A percentile compares a stretch with the other conserved stretches of the same genome.
Evolutionary conservation across 2,329 filamentous ascomycete species (phyloP).

Genomic region (Lecanicillium sp.): DNA sequence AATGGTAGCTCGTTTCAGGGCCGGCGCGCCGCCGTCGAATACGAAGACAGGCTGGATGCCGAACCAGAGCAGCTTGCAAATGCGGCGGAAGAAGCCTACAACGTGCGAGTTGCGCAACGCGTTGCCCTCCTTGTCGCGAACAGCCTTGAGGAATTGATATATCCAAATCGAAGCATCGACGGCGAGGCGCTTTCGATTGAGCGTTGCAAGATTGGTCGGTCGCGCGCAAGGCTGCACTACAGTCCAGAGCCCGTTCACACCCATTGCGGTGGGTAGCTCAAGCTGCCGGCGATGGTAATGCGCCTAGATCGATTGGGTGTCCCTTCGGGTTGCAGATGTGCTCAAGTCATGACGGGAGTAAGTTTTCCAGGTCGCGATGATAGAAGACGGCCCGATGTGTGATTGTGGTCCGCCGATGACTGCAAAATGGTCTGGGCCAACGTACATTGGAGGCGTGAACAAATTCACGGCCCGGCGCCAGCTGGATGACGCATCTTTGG

Average conservation of each 20-base stretch:
- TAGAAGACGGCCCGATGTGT: no score
- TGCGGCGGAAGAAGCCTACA: constrained; percentile 94
- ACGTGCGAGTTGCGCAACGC: constrained; percentile 93
- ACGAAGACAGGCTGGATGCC: constrained; percentile 96
- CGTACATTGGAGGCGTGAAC: constrained; percentile 1
- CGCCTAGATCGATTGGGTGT: background rate
- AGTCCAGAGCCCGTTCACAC: constrained; percentile 96
- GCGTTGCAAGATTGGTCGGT: constrained; percentile 90
- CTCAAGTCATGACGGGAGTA: constrained; percentile 6
- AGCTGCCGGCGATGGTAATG: background rate
- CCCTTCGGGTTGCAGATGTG: background rate
- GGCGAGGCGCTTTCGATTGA: constrained; percentile 92
- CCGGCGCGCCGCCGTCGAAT: constrained; percentile 91
- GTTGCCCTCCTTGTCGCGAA: constrained; percentile 97
- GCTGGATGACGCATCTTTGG: constrained; percentile 11
- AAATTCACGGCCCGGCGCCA: constrained; percentile 12
- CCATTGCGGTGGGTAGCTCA: constrained; percentile 55
- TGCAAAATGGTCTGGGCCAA: no score
- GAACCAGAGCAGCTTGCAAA: constrained; percentile 95
- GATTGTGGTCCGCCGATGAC: no score
- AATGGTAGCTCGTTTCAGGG: constrained; percentile 87
- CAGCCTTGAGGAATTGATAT: constrained; percentile 98
- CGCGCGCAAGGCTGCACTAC: constrained; percentile 92
- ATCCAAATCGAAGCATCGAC: constrained; percentile 99
- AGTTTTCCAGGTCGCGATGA: no score